phyloP scores from a whole-genome alignment of 768 basidiomycete species.

The Ramaria rubella region DNA sequence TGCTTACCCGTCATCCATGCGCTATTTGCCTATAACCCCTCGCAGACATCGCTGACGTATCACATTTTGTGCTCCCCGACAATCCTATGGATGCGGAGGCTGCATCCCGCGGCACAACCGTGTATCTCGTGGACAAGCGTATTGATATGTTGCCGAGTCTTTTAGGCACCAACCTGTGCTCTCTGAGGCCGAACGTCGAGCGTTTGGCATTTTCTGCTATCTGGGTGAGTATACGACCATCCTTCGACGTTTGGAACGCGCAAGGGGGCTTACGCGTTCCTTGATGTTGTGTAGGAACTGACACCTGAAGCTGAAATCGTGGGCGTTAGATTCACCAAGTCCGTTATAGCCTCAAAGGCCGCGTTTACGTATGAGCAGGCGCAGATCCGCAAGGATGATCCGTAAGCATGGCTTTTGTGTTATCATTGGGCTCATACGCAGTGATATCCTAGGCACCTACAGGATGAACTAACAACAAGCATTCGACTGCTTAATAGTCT shows the following conservation, averaged over 20 bases:
- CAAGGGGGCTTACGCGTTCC: conserved; percentile 6
- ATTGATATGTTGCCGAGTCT: conserved; percentile 96
- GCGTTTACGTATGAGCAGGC: conserved; percentile 98
- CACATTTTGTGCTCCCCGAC: conserved; percentile 88
- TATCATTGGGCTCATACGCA: background rate
- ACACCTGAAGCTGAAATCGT: conserved; percentile 84
- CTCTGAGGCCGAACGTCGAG: conserved; percentile 86
- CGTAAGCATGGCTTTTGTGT: conserved; percentile 39
- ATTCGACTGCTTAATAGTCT: conserved; percentile 86
- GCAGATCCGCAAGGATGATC: conserved; percentile 88
- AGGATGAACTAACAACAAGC: conserved; percentile 76
- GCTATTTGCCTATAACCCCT: background rate
- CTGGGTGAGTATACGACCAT: conserved; percentile 54
- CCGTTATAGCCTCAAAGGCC: conserved; percentile 92
- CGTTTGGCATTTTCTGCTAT: conserved; percentile 91
- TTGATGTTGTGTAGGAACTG: conserved; percentile 59
- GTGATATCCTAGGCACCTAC: conserved; percentile 44
- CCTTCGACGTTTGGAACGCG: background rate
- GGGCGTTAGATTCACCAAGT: conserved; percentile 87
- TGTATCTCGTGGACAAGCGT: conserved; percentile 96
- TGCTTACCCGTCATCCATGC: conserved; percentile 19
- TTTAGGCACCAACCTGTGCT: conserved; percentile 93
- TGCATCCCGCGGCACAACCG: conserved; percentile 91
- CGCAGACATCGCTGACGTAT: conserved; percentile 95
- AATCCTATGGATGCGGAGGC: conserved; percentile 97